Percentiles rank a stretch among this genome's conserved stretches.
These are phyloP conservation scores for Tothia fuscella DNA, from an alignment of 2,329 filamentous ascomycete genomes.

Conservation along the genomic window DNA sequence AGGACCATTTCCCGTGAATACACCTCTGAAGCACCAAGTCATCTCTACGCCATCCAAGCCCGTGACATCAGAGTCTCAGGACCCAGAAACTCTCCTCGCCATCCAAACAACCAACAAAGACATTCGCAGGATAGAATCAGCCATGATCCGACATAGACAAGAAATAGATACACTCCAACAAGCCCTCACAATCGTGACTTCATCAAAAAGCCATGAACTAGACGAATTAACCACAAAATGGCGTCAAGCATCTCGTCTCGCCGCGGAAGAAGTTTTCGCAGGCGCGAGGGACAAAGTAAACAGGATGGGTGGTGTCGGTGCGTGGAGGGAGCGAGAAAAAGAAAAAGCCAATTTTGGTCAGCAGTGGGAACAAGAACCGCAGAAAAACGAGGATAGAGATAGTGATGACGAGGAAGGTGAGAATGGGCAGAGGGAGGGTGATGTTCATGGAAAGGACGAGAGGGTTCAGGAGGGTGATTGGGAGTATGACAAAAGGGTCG, in stretches of 20 bases:
- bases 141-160: slow-evolving; percentile 13
- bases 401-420: slow-evolving; percentile 13
- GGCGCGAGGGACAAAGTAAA: slow-evolving; percentile 9
- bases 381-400: slow-evolving; percentile 20
- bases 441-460: slow-evolving; percentile 16
- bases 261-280: slow-evolving; percentile 12
- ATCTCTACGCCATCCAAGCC: neutral
- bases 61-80: neutral
- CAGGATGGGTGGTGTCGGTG: slow-evolving; percentile 11
- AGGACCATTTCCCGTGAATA: neutral
- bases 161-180: slow-evolving; percentile 12
- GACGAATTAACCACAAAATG: slow-evolving; percentile 11
- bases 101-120: slow-evolving; percentile 1
- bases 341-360: slow-evolving; percentile 6
- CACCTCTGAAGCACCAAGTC: neutral
- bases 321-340: slow-evolving; percentile 9
- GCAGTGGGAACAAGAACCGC: slow-evolving; percentile 4
- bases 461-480: slow-evolving; percentile 30
- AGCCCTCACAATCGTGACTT: slow-evolving; percentile 1
- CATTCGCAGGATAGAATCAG: slow-evolving; percentile 4
- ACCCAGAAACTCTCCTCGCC: neutral
- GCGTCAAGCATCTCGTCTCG: slow-evolving; percentile 7
- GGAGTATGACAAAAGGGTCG: slow-evolving; percentile 25
- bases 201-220: slow-evolving; percentile 4
- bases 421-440: slow-evolving; percentile 13